These are phyloP conservation scores for Fusarium bactridioides DNA, from an alignment of 2,329 filamentous ascomycete genomes.

Conservation along the genomic window DNA sequence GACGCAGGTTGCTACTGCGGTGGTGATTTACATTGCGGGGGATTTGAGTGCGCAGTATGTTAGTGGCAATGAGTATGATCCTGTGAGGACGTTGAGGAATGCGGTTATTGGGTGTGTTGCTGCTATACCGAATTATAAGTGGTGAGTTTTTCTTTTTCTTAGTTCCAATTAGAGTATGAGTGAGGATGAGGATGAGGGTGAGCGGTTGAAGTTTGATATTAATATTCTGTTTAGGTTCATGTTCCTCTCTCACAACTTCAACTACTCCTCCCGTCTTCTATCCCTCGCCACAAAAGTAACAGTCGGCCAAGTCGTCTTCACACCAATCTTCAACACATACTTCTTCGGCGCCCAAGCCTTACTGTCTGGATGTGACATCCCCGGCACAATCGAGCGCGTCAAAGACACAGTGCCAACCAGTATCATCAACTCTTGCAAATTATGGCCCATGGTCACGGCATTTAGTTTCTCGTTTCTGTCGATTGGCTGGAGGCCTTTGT, in stretches of 20 bases:
- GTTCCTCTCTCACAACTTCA: constrained; percentile 83
- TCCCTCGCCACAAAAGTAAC: constrained; percentile 79
- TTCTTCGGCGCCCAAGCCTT: constrained; percentile 85
- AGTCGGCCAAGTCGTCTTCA: constrained; percentile 82
- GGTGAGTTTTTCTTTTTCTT: constrained; percentile 60
- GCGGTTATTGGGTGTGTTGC: constrained; percentile 76
- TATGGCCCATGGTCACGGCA: constrained; percentile 89
- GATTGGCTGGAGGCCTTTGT: constrained; percentile 80
- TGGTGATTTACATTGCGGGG: constrained; percentile 81
- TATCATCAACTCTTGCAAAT: constrained; percentile 80
- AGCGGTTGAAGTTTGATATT: background rate
- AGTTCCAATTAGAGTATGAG: background rate
- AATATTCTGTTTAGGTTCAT: constrained; percentile 66
- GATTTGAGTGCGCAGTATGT: constrained; percentile 82
- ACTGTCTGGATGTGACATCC: constrained; percentile 70
- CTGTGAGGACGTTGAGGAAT: constrained; percentile 72
- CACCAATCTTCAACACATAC: constrained; percentile 82
- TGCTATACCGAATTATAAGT: constrained; percentile 81
- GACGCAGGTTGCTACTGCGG: constrained; percentile 79
- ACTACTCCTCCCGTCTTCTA: constrained; percentile 76
- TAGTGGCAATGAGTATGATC: constrained; percentile 69
- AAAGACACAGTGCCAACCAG: constrained; percentile 78
- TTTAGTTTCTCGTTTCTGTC: constrained; percentile 87
- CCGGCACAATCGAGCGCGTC: constrained; percentile 74
- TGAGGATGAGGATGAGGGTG: too few species aligned